Conservation (phyloP, 179 eudicot species). For the Beta lomatogona region DNA sequence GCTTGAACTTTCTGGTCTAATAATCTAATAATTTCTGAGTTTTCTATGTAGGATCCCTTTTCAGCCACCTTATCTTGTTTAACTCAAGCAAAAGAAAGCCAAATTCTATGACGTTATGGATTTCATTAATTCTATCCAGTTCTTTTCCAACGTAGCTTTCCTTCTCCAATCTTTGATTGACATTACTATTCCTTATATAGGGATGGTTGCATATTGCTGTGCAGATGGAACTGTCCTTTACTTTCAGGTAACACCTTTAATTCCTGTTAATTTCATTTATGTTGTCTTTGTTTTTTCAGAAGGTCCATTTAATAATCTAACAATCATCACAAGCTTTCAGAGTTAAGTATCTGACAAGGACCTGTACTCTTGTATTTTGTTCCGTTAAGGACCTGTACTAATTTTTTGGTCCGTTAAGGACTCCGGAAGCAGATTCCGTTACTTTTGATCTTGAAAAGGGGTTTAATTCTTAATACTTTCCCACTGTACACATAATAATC, state of each 20-base stretch:
- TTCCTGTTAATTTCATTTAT: background rate
- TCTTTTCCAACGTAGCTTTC: background rate
- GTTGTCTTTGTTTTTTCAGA: background rate
- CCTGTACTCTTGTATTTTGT: too few relatives aligned
- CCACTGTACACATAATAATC: too few relatives aligned
- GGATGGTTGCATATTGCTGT: constrained; percentile 86
- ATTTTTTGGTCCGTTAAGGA: too few relatives aligned
- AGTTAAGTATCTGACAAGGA: too few relatives aligned
- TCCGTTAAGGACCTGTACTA: too few relatives aligned
- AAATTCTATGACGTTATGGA: background rate
- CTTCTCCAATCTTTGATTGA: background rate
- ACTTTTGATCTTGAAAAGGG: too few relatives aligned
- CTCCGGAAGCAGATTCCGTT: too few relatives aligned
- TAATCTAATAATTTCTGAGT: background rate
- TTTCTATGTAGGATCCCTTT: too few relatives aligned
- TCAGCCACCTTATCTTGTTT: too few relatives aligned
- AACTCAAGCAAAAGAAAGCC: too few relatives aligned
- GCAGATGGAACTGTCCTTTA: constrained; percentile 68
- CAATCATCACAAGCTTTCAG: background rate
- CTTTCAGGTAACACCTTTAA: too few relatives aligned
- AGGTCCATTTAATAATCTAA: background rate
- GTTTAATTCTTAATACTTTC: too few relatives aligned
- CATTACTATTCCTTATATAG: constrained; percentile 34
- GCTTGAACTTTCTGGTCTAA: background rate
- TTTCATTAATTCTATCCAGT: background rate